Conservation (phyloP, 2,329 filamentous ascomycete genomes). For the Pestalotiopsis sp. region DNA sequence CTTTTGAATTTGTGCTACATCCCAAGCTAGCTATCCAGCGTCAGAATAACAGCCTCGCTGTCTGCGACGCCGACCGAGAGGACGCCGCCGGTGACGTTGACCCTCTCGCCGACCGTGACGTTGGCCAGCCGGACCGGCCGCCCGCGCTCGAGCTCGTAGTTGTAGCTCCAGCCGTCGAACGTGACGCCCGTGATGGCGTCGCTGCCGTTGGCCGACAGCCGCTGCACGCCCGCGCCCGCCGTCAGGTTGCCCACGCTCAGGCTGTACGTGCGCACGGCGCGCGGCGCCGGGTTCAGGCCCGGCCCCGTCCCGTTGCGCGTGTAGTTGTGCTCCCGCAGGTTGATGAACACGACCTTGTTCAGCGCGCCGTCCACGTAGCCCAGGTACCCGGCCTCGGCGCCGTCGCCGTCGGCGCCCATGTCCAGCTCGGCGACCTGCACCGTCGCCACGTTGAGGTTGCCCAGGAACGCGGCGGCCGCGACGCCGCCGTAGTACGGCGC, state of each 20-base stretch:
- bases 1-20: background rate
- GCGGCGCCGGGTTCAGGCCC: conserved; percentile 27
- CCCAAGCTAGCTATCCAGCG: conserved; percentile 24
- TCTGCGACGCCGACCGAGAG: conserved; percentile 42
- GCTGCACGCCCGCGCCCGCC: conserved; percentile 39
- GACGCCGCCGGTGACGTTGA: conserved; percentile 37
- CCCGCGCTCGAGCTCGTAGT: conserved; percentile 59
- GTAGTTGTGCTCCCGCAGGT: conserved; percentile 63
- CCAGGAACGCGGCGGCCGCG: conserved; percentile 58
- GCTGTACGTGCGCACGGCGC: conserved; percentile 40
- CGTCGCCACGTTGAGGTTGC: conserved; percentile 35
- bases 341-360: conserved; percentile 54
- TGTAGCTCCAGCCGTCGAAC: conserved; percentile 64
- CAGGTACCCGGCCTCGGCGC: conserved; percentile 56
- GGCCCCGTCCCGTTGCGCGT: conserved; percentile 44
- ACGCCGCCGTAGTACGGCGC: conserved; percentile 67
- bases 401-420: conserved; percentile 33
- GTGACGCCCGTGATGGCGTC: conserved; percentile 65
- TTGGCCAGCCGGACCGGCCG: conserved; percentile 56
- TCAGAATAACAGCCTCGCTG: conserved; percentile 42
- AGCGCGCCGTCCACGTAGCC: conserved; percentile 50
- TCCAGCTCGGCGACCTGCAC: conserved; percentile 51
- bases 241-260: conserved; percentile 37
- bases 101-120: conserved; percentile 53
- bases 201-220: conserved; percentile 62